phyloP scores from a whole-genome alignment of 495 filamentous ascomycete genomes.

The Talaromyces nanjingensis region DNA sequence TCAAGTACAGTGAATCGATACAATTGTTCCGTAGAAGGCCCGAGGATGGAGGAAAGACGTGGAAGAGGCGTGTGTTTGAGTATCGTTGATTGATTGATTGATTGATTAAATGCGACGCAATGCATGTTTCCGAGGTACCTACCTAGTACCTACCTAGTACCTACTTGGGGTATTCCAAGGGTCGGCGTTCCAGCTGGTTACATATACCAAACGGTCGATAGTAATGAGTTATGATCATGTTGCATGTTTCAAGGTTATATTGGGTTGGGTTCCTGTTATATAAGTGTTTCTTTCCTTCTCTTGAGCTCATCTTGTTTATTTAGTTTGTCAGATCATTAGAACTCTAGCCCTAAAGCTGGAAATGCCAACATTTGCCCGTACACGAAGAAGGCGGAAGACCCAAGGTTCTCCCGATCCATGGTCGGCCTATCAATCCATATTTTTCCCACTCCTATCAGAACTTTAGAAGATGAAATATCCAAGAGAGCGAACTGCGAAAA shows the following conservation, averaged over 20 bases:
- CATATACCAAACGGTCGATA: not conserved
- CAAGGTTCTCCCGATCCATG: not conserved
- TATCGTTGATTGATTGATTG: slow-evolving; percentile 2
- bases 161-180: not conserved
- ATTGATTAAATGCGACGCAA: not conserved
- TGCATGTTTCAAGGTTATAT: not conserved
- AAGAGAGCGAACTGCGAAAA: not conserved
- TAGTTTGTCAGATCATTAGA: not conserved
- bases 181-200: not conserved
- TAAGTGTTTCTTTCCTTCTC: not conserved
- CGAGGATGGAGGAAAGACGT: slow-evolving; percentile 3
- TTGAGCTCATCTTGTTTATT: not conserved
- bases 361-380: not conserved
- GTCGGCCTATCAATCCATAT: not conserved
- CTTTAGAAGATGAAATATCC: not conserved
- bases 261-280: not conserved
- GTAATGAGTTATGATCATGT: not conserved
- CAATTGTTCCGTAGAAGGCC: slow-evolving; percentile 8
- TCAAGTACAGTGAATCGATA: slow-evolving; percentile 7
- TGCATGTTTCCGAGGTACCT: not conserved
- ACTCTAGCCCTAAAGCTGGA: not conserved
- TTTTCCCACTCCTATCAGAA: not conserved
- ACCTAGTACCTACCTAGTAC: not conserved
- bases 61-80: slow-evolving; percentile 8
- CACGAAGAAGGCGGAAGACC: not conserved